These are phyloP conservation scores for Kazachstania taianensis DNA, from an alignment of 805 yeast species.

Conservation along the genomic window DNA sequence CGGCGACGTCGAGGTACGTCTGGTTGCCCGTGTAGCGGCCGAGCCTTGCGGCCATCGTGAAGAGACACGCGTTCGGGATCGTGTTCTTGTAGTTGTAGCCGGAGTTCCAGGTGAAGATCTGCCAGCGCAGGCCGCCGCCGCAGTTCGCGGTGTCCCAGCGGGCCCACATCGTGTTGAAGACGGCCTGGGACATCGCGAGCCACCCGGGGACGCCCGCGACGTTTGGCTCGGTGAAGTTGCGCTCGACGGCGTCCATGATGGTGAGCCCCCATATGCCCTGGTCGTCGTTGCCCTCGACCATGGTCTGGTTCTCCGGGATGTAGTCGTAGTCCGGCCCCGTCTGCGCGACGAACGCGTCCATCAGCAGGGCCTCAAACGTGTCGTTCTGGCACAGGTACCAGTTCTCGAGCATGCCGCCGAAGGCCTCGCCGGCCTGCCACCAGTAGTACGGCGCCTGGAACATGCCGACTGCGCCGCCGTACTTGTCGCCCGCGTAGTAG, in stretches of 20 bases:
- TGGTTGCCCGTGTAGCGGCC: slow-evolving; percentile 47
- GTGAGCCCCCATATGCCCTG: slow-evolving; percentile 64
- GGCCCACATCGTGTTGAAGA: slow-evolving; percentile 44
- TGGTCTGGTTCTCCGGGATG: slow-evolving; percentile 52
- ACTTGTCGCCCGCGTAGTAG: slow-evolving; percentile 50
- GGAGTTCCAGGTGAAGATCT: slow-evolving; percentile 47
- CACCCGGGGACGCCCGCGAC: slow-evolving; percentile 35
- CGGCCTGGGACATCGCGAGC: slow-evolving; percentile 48
- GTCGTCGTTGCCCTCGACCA: slow-evolving; percentile 66
- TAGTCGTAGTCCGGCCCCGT: slow-evolving; percentile 40
- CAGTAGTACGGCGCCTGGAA: slow-evolving; percentile 66
- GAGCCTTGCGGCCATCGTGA: slow-evolving; percentile 53
- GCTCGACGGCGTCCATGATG: slow-evolving; percentile 52
- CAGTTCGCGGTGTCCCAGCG: slow-evolving; percentile 51
- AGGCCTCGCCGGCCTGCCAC: slow-evolving; percentile 89
- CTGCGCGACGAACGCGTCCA: slow-evolving; percentile 40
- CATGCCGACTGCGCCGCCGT: slow-evolving; percentile 65
- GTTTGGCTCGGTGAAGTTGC: slow-evolving; percentile 41
- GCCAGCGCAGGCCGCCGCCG: slow-evolving; percentile 65
- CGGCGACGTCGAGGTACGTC: slow-evolving; percentile 43
- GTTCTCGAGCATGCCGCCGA: slow-evolving; percentile 57
- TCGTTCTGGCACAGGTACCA: slow-evolving; percentile 60
- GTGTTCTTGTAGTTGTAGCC: slow-evolving; percentile 58
- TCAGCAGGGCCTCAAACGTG: slow-evolving; percentile 47
- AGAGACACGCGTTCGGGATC: slow-evolving; percentile 54